phyloP scores from a whole-genome alignment of 139 green algal species.

The Tetraselmis striata region DNA sequence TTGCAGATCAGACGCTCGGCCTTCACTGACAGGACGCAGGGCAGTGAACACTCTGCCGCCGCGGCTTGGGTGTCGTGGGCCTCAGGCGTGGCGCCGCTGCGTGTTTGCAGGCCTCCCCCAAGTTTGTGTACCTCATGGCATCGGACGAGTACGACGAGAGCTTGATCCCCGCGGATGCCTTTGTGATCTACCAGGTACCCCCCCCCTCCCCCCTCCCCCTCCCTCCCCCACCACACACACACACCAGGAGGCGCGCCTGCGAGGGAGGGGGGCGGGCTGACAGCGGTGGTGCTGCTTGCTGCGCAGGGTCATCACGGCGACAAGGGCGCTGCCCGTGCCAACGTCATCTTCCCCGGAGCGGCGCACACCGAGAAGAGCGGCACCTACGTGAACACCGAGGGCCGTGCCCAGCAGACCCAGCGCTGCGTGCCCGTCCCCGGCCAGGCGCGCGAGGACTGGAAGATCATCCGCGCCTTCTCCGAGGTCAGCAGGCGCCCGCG shows the following conservation, averaged over 20 bases:
- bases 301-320: constrained; percentile 93
- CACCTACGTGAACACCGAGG: constrained; percentile 90
- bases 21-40: too few species aligned
- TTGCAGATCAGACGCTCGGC: too few species aligned
- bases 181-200: constrained; percentile 96
- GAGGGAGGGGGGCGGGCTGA: too few species aligned
- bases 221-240: too few species aligned
- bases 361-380: constrained; percentile 85
- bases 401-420: constrained; percentile 82
- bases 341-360: constrained; percentile 88
- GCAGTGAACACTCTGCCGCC: too few species aligned
- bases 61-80: too few species aligned
- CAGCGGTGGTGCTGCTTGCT: too few species aligned
- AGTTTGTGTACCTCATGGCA: constrained; percentile 91
- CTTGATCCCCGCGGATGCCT: constrained; percentile 76
- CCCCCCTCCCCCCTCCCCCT: too few species aligned
- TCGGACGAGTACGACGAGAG: constrained; percentile 75
- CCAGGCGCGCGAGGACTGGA: constrained; percentile 93
- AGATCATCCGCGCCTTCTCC: constrained; percentile 75
- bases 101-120: constrained; percentile 31
- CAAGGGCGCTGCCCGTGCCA: constrained; percentile 72
- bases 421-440: constrained; percentile 61
- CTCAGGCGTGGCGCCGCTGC: too few species aligned
- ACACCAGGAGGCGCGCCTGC: too few species aligned
- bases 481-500: too few species aligned